Evolutionary conservation across 805 yeast species (phyloP).

Genomic region (Starmera dryadoides): DNA sequence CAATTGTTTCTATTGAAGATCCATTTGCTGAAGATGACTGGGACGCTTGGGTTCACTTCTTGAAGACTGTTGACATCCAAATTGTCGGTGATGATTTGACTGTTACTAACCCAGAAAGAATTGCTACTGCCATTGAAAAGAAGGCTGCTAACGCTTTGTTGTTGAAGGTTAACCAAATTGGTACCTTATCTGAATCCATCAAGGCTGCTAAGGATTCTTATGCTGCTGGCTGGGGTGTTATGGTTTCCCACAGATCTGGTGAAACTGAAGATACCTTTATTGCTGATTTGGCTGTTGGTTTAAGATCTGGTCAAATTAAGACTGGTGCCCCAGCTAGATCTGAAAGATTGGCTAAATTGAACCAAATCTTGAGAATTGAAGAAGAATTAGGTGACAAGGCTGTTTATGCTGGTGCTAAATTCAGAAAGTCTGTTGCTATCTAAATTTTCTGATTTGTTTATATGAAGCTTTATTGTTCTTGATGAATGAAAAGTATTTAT

Average conservation of each 20-base stretch:
- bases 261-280: conserved; percentile 98
- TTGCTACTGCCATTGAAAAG: conserved; percentile 92
- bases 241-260: conserved; percentile 99
- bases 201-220: conserved; percentile 94
- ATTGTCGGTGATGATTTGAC: conserved; percentile 98
- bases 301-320: conserved; percentile 98
- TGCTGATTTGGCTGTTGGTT: conserved; percentile 96
- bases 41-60: conserved; percentile 95
- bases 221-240: conserved; percentile 98
- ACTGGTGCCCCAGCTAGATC: conserved; percentile 99
- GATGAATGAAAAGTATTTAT: neutral
- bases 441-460: conserved; percentile 15
- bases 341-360: conserved; percentile 98
- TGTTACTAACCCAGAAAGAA: conserved; percentile 95
- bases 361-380: conserved; percentile 98
- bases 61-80: conserved; percentile 69
- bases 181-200: conserved; percentile 93
- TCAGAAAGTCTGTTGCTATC: conserved; percentile 46
- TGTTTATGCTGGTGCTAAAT: conserved; percentile 86
- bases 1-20: conserved; percentile 97
- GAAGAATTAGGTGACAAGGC: conserved; percentile 98
- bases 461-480: too few relatives aligned
- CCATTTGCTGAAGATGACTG: conserved; percentile 99
- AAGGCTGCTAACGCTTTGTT: conserved; percentile 92
- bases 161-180: conserved; percentile 98